Evolutionary conservation across 2,329 filamentous ascomycete species (phyloP).

Genomic region (Cladophialophora bantiana): DNA sequence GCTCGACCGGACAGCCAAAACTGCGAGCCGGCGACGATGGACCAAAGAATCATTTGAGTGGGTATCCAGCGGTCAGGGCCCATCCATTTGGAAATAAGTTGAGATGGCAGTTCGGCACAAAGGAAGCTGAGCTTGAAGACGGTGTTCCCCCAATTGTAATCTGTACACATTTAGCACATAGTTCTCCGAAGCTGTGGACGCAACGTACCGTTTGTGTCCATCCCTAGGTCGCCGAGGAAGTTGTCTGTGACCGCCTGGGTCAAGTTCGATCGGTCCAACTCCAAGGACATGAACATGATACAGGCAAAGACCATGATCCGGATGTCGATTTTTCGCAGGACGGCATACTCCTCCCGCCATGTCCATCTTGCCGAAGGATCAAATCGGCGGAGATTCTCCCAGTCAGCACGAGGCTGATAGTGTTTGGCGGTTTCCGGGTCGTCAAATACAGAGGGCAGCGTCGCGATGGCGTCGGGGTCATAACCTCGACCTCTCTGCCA

Average conservation of each 20-base stretch:
- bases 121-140: slow-evolving; percentile 62
- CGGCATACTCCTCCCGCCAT: slow-evolving; percentile 38
- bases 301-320: slow-evolving; percentile 43
- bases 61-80: slow-evolving; percentile 68
- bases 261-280: slow-evolving; percentile 70
- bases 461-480: slow-evolving; percentile 43
- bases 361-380: slow-evolving; percentile 45
- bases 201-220: slow-evolving; percentile 55
- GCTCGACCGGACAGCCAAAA: slow-evolving; percentile 57
- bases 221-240: slow-evolving; percentile 57
- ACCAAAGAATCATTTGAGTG: slow-evolving; percentile 64
- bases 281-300: slow-evolving; percentile 69
- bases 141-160: slow-evolving; percentile 62
- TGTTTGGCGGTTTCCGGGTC: slow-evolving; percentile 50
- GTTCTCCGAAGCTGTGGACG: slow-evolving; percentile 7
- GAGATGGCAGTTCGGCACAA: slow-evolving; percentile 65
- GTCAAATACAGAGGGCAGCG: slow-evolving; percentile 56
- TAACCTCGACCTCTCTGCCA: slow-evolving; percentile 42
- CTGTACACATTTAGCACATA: slow-evolving; percentile 31
- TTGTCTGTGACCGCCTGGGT: slow-evolving; percentile 67
- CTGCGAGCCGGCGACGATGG: slow-evolving; percentile 60
- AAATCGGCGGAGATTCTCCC: slow-evolving; percentile 50
- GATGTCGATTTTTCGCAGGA: slow-evolving; percentile 40
- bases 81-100: slow-evolving; percentile 64
- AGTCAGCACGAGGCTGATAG: slow-evolving; percentile 44